Evolutionary conservation across 345 rosid genomes (phyloP).

Genomic region (Aurinia saxatilis): DNA sequence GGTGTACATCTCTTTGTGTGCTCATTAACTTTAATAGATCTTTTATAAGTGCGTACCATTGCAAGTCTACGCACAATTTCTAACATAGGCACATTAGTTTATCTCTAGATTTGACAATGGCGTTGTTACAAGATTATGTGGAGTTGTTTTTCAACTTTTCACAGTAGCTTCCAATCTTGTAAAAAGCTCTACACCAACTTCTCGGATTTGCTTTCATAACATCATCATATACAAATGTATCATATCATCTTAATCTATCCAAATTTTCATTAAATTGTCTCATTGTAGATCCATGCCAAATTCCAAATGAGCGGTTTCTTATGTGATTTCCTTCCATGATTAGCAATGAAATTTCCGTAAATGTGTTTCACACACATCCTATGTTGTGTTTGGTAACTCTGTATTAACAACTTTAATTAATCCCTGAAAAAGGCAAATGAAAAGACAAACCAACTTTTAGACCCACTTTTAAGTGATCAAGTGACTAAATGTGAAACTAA

Average conservation of each 20-base stretch:
- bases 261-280: not conserved
- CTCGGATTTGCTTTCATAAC: not conserved
- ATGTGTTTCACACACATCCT: not conserved
- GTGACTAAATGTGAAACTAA: too few relatives aligned
- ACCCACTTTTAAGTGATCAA: too few relatives aligned
- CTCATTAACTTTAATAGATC: too few relatives aligned
- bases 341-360: not conserved
- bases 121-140: not conserved
- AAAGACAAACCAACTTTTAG: too few relatives aligned
- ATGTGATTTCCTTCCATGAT: not conserved
- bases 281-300: not conserved
- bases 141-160: not conserved
- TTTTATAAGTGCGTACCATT: not conserved
- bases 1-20: too few relatives aligned
- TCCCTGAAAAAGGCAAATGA: not conserved
- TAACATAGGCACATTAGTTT: not conserved
- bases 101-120: not conserved
- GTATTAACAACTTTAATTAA: not conserved
- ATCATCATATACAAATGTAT: not conserved
- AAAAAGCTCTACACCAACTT: too few relatives aligned
- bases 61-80: not conserved
- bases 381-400: not conserved
- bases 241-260: not conserved
- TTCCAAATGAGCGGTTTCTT: not conserved
- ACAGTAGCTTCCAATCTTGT: too few relatives aligned